A percentile compares a stretch with the other conserved stretches of the same genome.
Conservation (phyloP, 345 rosid genomes). For the Aurinia saxatilis region DNA sequence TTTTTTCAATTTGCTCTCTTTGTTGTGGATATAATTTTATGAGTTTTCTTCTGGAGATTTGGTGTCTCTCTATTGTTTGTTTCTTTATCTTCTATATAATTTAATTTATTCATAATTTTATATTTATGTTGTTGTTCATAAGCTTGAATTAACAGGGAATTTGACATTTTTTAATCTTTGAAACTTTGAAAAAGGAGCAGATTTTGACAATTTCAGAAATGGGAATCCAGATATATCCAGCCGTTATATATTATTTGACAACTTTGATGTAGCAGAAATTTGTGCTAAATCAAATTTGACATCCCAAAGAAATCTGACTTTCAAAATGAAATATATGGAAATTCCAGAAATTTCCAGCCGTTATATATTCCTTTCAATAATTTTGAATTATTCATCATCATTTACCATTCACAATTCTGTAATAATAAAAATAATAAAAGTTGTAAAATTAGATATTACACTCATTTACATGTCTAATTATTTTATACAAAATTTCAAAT, state of each 20-base stretch:
- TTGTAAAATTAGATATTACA: too few relatives aligned
- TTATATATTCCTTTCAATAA: background rate
- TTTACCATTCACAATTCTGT: too few relatives aligned
- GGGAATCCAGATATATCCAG: too few relatives aligned
- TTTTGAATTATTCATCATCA: background rate
- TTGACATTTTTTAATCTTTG: background rate
- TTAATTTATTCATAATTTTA: slow-evolving; percentile 17
- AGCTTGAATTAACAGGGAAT: background rate
- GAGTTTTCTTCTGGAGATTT: slow-evolving; percentile 16
- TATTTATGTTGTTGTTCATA: background rate
- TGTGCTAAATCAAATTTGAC: background rate
- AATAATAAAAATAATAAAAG: too few relatives aligned
- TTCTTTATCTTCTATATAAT: background rate
- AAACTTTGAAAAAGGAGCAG: too few relatives aligned
- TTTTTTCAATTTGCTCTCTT: background rate
- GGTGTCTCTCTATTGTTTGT: background rate
- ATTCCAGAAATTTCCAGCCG: background rate
- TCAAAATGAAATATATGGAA: background rate
- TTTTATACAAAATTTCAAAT: too few relatives aligned
- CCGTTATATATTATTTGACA: too few relatives aligned
- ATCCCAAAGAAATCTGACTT: background rate
- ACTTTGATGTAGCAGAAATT: too few relatives aligned
- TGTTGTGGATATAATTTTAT: slow-evolving; percentile 15
- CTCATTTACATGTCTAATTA: too few relatives aligned
- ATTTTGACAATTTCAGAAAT: too few relatives aligned